Percentiles rank a stretch among this genome's conserved stretches.
These are phyloP conservation scores for Cinnamomum micranthum DNA, from an alignment of 164 flowering plant species.

Conservation along the genomic window DNA sequence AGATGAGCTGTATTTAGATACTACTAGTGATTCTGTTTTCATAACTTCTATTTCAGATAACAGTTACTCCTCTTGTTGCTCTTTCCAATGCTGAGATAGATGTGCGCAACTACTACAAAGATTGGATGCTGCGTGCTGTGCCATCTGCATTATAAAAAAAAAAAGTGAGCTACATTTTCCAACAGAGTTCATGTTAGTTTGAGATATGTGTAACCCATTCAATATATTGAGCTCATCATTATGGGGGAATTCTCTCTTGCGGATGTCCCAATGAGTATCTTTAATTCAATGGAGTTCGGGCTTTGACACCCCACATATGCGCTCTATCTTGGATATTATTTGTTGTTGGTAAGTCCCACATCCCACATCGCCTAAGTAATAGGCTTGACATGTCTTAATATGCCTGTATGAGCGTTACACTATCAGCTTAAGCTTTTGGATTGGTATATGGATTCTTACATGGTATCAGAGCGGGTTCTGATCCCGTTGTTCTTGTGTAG, in stretches of 20 bases:
- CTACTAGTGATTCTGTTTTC: background rate
- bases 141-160: constrained; percentile 41
- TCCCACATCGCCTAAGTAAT: too few relatives aligned
- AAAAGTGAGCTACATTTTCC: constrained; percentile 13
- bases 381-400: too few relatives aligned
- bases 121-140: constrained; percentile 44
- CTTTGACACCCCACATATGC: too few relatives aligned
- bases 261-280: background rate
- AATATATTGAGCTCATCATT: too few relatives aligned
- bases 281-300: background rate
- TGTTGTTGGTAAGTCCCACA: too few relatives aligned
- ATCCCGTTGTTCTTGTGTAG: too few relatives aligned
- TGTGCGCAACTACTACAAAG: constrained; percentile 35
- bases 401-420: too few relatives aligned
- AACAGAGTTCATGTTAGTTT: background rate
- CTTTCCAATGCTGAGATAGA: constrained; percentile 53
- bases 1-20: background rate
- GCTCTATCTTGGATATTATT: too few relatives aligned
- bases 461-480: too few relatives aligned
- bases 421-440: too few relatives aligned
- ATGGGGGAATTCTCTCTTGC: too few relatives aligned
- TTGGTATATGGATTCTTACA: too few relatives aligned
- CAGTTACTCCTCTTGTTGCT: constrained; percentile 78
- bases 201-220: background rate
- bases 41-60: constrained; percentile 39